phyloP scores from a whole-genome alignment of 176 grass and related monocot species.

The Lolium rigidum region DNA sequence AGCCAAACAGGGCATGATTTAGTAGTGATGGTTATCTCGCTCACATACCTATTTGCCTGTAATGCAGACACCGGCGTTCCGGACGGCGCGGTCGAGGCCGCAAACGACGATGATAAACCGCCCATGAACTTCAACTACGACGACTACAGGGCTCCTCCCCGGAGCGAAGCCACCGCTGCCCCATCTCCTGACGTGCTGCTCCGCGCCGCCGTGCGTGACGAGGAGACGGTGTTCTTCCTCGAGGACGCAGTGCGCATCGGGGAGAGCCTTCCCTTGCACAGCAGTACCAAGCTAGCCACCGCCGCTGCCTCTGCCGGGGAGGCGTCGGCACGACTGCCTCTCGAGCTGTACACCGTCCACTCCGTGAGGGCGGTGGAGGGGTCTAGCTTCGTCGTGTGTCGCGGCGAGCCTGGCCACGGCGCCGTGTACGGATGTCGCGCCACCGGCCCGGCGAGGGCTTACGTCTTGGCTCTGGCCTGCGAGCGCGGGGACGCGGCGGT shows the following conservation, averaged over 20 bases:
- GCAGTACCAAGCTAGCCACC: not conserved
- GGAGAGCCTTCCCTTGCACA: conserved; percentile 23
- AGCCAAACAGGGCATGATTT: too few relatives aligned
- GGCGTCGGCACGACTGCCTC: not conserved
- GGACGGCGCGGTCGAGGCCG: not conserved
- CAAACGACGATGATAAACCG: not conserved
- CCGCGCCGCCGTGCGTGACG: not conserved
- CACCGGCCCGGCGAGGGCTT: conserved; percentile 14
- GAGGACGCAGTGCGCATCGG: conserved; percentile 49
- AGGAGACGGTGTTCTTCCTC: conserved; percentile 36
- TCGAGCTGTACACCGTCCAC: conserved; percentile 24
- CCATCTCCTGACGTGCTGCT: not conserved
- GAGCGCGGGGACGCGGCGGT: not conserved
- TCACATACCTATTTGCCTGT: not conserved
- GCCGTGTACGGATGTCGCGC: conserved; percentile 38
- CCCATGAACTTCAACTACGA: conserved; percentile 52
- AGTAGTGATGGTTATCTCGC: not conserved
- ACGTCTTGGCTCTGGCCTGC: not conserved
- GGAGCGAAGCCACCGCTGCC: not conserved
- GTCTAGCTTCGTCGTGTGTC: conserved; percentile 43
- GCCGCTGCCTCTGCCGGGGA: not conserved
- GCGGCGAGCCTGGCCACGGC: not conserved
- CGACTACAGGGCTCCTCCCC: conserved; percentile 21
- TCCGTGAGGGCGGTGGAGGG: conserved; percentile 28
- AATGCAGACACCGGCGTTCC: conserved; percentile 5